phyloP scores from a whole-genome alignment of 2,329 filamentous ascomycete genomes.

The Pseudocercospora cruenta region DNA sequence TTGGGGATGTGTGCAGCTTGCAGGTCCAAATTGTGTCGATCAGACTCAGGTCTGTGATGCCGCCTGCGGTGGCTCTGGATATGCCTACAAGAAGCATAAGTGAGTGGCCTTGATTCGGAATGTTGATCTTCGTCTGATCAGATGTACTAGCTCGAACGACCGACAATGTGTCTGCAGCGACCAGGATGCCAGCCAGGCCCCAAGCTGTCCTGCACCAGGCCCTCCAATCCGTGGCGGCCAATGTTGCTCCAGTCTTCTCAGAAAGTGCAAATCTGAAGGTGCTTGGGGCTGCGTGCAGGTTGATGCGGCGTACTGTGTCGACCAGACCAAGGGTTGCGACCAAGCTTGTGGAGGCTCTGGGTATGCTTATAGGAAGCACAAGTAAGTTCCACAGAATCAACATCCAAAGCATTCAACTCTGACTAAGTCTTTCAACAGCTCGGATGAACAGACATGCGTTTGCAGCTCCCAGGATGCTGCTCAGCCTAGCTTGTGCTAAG shows the following conservation, averaged over 20 bases:
- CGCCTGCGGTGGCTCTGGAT: background rate
- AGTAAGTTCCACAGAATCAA: background rate
- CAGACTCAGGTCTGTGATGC: slow-evolving; percentile 12
- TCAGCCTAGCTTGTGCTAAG: background rate
- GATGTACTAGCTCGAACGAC: slow-evolving; percentile 6
- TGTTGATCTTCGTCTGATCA: background rate
- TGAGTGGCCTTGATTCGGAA: background rate
- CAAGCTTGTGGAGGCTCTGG: background rate
- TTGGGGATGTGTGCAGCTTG: slow-evolving; percentile 14
- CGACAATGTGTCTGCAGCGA: slow-evolving; percentile 13
- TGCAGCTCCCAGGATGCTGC: too few relatives aligned
- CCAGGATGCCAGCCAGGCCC: slow-evolving; percentile 6
- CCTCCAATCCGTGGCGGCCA: background rate
- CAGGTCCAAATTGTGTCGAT: slow-evolving; percentile 10
- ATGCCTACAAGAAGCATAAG: slow-evolving; percentile 12
- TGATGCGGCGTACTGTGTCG: background rate
- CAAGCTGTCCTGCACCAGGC: background rate
- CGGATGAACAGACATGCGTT: too few relatives aligned
- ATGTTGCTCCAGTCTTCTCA: background rate
- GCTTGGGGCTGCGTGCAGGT: background rate
- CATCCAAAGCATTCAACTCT: too few relatives aligned
- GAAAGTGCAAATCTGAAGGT: background rate
- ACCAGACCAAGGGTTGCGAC: background rate
- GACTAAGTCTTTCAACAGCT: too few relatives aligned
- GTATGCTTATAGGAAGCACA: background rate